phyloP scores from a whole-genome alignment of 2,329 filamentous ascomycete species.

The Amauroascus niger region DNA sequence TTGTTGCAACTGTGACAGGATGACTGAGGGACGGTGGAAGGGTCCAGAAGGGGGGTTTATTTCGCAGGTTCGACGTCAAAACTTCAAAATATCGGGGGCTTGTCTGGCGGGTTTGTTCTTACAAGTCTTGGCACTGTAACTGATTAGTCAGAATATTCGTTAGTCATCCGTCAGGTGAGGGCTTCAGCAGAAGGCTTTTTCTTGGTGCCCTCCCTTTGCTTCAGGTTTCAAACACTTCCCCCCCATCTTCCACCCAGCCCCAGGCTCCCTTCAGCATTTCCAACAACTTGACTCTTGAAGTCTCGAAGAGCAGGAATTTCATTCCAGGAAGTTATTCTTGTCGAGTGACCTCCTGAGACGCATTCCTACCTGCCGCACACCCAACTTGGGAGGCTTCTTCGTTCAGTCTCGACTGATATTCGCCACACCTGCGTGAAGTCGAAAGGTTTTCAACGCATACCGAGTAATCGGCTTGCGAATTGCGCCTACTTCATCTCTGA shows the following conservation, averaged over 20 bases:
- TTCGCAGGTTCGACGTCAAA: constrained; percentile 10
- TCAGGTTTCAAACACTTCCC: neutral
- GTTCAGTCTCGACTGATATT: constrained; percentile 5
- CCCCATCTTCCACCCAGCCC: constrained; percentile 1
- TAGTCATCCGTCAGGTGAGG: neutral
- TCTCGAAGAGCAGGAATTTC: neutral
- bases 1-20: constrained; percentile 12
- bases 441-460: neutral
- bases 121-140: neutral
- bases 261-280: constrained; percentile 10
- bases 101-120: constrained; percentile 1
- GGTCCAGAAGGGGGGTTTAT: constrained; percentile 7
- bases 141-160: neutral
- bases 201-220: neutral
- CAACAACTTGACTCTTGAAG: constrained; percentile 2
- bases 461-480: neutral
- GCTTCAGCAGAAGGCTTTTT: neutral
- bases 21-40: constrained; percentile 3
- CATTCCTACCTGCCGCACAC: neutral
- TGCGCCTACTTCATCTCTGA: constrained; percentile 1
- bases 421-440: neutral
- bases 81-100: constrained; percentile 1
- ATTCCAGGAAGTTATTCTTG: neutral
- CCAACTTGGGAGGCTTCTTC: neutral
- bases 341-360: neutral